Base-by-base conservation (phyloP, 352 stramenopile genomes). In the Pythium dissimile region DNA sequence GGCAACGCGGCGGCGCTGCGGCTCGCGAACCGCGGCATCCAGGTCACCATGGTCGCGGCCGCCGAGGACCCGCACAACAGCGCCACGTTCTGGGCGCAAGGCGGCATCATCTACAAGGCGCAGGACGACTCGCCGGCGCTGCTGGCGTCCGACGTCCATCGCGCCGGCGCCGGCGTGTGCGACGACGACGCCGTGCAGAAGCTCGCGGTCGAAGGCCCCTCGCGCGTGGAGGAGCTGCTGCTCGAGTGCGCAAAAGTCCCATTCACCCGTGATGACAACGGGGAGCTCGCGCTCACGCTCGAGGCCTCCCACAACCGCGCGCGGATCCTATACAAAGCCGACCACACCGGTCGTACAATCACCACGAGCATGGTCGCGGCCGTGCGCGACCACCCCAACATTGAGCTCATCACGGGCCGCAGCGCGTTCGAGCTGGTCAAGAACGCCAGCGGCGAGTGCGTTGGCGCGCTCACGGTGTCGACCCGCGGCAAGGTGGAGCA, bases 61-160 rank as follows among this genome's bases (percentile, higher is more conserved):
- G 78, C 86, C 1, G 58, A 86, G 39, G 70, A 96, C 57, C 72
- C 74, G 15, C 76, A 86, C 63, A 84, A 98, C 69, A 97, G 92
- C 68, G 97, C 97, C 55, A 97, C 88, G 2, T 98, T 93, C 61
- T 98, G 93, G 76, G 95, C 95, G 4, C 95, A 98, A 64, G 95
- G 95, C 24, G 95, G 95, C 5, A 97, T 98, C 60, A 98, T 98
- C 55, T 98, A 98, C 77, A 92, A 92, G 62, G 77, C 80, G 28
- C 55, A 77, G 26, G 84, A 96, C 54, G 94, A 98, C 67, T 85
- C 87, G 20, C 85, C 92, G 0, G 69, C 80, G 8, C 69, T 91
- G 47, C 67, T 98, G 15, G 90, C 93, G 4, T 77, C 82, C 0
- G 92, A 98, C 62, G 92, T 98, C 12, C 83, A 97, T 57, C 72